Conservation (phyloP, 2,329 filamentous ascomycete genomes). For the Beauveria sp. region DNA sequence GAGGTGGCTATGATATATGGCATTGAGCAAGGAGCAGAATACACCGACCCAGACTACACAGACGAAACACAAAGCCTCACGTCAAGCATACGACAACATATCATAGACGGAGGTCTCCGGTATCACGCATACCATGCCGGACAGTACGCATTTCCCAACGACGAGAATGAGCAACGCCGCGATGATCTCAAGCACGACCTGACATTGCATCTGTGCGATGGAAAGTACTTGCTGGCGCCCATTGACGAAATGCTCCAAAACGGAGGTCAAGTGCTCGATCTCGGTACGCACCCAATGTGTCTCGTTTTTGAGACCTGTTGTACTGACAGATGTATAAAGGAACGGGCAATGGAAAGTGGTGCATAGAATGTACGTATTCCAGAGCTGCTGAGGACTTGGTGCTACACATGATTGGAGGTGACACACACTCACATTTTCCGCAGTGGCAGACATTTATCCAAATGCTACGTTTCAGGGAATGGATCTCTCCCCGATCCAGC, state of each 20-base stretch:
- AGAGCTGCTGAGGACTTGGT: background rate
- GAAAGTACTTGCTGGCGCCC: slow-evolving; percentile 36
- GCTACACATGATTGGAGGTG: background rate
- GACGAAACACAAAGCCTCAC: slow-evolving; percentile 34
- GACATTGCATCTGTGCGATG: slow-evolving; percentile 31
- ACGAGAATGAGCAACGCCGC: slow-evolving; percentile 34
- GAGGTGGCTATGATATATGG: slow-evolving; percentile 24
- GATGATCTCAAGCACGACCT: slow-evolving; percentile 35
- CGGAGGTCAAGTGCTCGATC: slow-evolving; percentile 36
- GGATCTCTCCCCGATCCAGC: slow-evolving; percentile 46
- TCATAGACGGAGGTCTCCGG: slow-evolving; percentile 32
- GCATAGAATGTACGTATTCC: slow-evolving; percentile 36
- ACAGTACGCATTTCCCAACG: slow-evolving; percentile 36
- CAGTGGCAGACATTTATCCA: slow-evolving; percentile 42
- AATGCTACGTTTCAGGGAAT: slow-evolving; percentile 37
- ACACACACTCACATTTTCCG: background rate
- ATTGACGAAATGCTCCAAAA: slow-evolving; percentile 28
- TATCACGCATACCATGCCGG: slow-evolving; percentile 36
- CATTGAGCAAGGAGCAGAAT: slow-evolving; percentile 24
- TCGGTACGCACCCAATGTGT: slow-evolving; percentile 27
- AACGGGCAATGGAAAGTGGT: slow-evolving; percentile 43
- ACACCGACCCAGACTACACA: slow-evolving; percentile 17
- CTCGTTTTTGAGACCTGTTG: slow-evolving; percentile 1
- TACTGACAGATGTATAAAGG: slow-evolving; percentile 12
- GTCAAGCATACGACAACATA: slow-evolving; percentile 35